Evolutionary conservation across 306 rosid genomes (phyloP).

Genomic region (Arachis stenosperma): DNA sequence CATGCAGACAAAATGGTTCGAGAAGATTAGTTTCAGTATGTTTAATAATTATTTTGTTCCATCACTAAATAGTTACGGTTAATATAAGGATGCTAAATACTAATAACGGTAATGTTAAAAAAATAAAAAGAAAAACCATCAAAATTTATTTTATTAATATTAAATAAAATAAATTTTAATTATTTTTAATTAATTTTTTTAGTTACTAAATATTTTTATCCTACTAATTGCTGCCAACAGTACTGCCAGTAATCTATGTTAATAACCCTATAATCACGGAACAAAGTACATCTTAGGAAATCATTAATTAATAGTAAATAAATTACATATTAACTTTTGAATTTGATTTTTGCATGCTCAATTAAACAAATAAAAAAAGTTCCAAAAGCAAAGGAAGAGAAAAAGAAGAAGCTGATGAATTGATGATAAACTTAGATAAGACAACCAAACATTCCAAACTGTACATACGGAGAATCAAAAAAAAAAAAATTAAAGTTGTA

Average conservation of each 20-base stretch:
- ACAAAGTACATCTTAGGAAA: slow-evolving; percentile 22
- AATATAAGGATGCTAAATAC: too few relatives aligned
- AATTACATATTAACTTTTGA: too few relatives aligned
- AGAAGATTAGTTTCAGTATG: too few relatives aligned
- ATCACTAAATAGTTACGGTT: too few relatives aligned
- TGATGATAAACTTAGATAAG: slow-evolving; percentile 35
- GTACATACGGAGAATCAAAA: slow-evolving; percentile 44
- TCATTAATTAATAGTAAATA: slow-evolving; percentile 1
- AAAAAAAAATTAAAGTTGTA: slow-evolving; percentile 32
- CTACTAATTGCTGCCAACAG: slow-evolving; percentile 3
- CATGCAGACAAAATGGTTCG: too few relatives aligned
- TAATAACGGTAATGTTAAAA: too few relatives aligned
- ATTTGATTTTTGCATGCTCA: slow-evolving; percentile 38
- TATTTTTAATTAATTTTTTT: too few relatives aligned
- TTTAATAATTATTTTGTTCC: too few relatives aligned
- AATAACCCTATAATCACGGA: slow-evolving; percentile 40
- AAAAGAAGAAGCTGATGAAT: not conserved
- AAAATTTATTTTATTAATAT: too few relatives aligned
- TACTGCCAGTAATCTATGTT: not conserved
- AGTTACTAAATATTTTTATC: too few relatives aligned
- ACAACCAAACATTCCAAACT: slow-evolving; percentile 67
- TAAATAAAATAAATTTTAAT: too few relatives aligned
- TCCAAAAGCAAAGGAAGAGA: slow-evolving; percentile 40
- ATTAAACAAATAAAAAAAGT: slow-evolving; percentile 31
- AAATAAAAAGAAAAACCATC: too few relatives aligned